phyloP scores from a whole-genome alignment of 2,329 filamentous ascomycete species.

The Sarocladiaceae sp. region DNA sequence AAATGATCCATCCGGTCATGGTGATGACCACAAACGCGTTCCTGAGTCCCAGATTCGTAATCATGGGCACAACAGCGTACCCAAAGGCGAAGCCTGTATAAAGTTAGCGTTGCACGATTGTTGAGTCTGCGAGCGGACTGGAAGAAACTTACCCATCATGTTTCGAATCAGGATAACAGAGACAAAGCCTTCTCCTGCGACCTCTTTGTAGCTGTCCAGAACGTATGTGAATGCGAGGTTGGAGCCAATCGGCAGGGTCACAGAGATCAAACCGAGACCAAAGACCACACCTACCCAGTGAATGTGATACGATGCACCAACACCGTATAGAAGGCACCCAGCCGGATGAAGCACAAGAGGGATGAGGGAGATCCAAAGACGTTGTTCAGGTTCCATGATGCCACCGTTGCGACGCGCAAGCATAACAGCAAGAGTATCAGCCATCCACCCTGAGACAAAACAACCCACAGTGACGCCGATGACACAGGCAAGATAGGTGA shows the following conservation, averaged over 20 bases:
- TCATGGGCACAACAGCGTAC: constrained; percentile 21
- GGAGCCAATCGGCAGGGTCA: constrained; percentile 18
- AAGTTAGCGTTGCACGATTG: neutral
- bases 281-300: constrained; percentile 21
- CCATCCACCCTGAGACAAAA: constrained; percentile 18
- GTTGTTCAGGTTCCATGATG: constrained; percentile 22
- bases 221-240: constrained; percentile 20
- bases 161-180: constrained; percentile 20
- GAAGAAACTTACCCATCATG: constrained; percentile 16
- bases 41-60: constrained; percentile 15
- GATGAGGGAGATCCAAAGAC: constrained; percentile 18
- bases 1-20: constrained; percentile 10
- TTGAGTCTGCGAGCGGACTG: neutral
- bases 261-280: constrained; percentile 17
- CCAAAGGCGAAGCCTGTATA: constrained; percentile 19
- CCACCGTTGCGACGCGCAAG: constrained; percentile 19
- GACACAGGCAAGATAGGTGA: constrained; percentile 18
- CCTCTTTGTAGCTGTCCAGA: constrained; percentile 21
- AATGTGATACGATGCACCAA: constrained; percentile 18
- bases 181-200: constrained; percentile 18
- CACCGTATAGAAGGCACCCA: constrained; percentile 19
- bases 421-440: constrained; percentile 15
- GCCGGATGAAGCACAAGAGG: constrained; percentile 18
- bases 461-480: constrained; percentile 19
- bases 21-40: constrained; percentile 18